Percentiles rank a stretch among this genome's conserved stretches.
phyloP scores from a whole-genome alignment of 2,329 filamentous ascomycete genomes.

The Aspergillus calidoustus region DNA sequence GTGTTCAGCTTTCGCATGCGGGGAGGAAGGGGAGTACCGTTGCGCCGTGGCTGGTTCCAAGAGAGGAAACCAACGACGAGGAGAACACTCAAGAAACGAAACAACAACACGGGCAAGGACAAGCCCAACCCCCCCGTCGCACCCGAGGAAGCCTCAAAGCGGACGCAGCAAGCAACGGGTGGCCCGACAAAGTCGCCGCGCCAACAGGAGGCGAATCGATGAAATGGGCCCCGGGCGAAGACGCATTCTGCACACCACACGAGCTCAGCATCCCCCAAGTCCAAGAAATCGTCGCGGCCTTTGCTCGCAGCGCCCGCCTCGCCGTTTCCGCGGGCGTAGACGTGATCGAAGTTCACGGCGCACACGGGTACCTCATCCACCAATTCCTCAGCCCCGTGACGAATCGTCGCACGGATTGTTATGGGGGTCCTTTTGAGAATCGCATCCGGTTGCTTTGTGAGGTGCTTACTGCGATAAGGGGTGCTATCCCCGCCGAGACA shows the following conservation, averaged over 20 bases:
- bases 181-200: constrained; percentile 6
- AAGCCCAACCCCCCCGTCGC: not conserved
- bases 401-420: constrained; percentile 53
- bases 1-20: constrained; percentile 10
- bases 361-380: constrained; percentile 54
- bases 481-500: constrained; percentile 1
- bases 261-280: constrained; percentile 45
- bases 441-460: constrained; percentile 58
- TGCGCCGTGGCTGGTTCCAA: constrained; percentile 2
- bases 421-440: constrained; percentile 54
- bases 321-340: constrained; percentile 59
- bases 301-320: constrained; percentile 47
- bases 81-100: no score
- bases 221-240: not conserved
- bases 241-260: constrained; percentile 33
- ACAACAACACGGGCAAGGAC: not conserved
- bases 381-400: constrained; percentile 52
- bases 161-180: not conserved
- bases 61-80: not conserved
- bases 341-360: constrained; percentile 52
- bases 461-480: constrained; percentile 46
- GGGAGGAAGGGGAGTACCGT: constrained; percentile 11
- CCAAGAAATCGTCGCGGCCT: constrained; percentile 43
- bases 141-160: not conserved
- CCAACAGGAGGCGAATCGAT: constrained; percentile 6